Base-by-base conservation (phyloP, 805 yeast genomes). In the Candida golubevii region DNA sequence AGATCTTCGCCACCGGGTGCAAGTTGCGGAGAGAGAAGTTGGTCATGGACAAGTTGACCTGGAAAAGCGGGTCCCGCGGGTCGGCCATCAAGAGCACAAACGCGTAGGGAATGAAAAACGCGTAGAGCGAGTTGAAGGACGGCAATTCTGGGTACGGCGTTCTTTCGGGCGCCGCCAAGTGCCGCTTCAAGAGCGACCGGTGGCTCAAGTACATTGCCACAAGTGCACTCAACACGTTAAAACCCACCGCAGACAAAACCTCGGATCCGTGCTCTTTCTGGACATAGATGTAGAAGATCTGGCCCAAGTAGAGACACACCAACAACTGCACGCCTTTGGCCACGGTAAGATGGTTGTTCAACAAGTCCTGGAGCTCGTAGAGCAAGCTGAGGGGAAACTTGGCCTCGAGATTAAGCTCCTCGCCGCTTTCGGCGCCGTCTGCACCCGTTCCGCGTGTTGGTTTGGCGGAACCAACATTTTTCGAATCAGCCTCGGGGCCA, bases 121-220 rank as follows among this genome's bases (percentile, higher is more conserved):
- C 55, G 47, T 66, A 67, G 8, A 71, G 31, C 39, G 60, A 54
- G 51, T 70, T 65, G 52, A 70, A 71, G 34, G 65, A 68, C 12
- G 76, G 76, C 41, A 63, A 51, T 12, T 39, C 40, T 11, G 69
- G 68, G 33, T 48, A 39, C 13, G 36, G 26, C 8, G 33, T 39
- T 7, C 14, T 9, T 10, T 43, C 50, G 8, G 57, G 58, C 12
- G 47, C 39, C 3, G 41, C 45, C 23, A 44, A 15, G 35, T 47
- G 51, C 35, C 56, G 55, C 38, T 53, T 50, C 34, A 39, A 8
- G 36, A 46, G 49, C 2, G 60, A 49, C 26, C 57, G 54, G 46
- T 61, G 62, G 34, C 61, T 56, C 41, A 67, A 55, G 26, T 60
- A 38, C 47, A 62, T 45, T 13, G 66, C 71, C 26, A 64, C 36